Base-by-base conservation (phyloP, 768 basidiomycete genomes). In the Rhodotorula paludigena region DNA sequence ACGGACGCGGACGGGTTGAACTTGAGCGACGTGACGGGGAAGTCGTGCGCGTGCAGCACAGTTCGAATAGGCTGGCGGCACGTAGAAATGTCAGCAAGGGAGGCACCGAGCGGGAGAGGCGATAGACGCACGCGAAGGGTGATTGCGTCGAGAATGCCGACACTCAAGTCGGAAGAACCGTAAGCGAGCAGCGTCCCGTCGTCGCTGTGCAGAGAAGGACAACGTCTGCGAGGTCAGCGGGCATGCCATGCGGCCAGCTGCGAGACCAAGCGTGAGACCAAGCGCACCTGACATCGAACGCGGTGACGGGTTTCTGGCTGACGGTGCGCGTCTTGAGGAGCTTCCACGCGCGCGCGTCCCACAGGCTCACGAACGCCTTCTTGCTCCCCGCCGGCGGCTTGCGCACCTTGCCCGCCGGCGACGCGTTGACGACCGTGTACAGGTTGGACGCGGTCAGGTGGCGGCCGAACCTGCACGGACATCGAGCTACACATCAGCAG, bases 11-110 rank as follows among this genome's bases (percentile, higher is more conserved):
- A 82, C 3, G 92, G 87, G 76, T 88, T 94, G 82, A 99, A 99
- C 65, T 84, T 84, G 62, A 99, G 79, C 8, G 89, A 86, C 2
- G 96, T 98, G 10, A 90, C 85, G 8, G 96, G 89, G 78, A 98
- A 92, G 66, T 93, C 92, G 78, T 98, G 94, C 0, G 96, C 89
- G 78, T 89, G 90, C 64, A 97, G 81, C 68, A 99, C 96, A 28
- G 86, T 86, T 38, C 90, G 79, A 20, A 91, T 77, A 2, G 92
- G 93, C 93, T 98, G 74, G n/a, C n/a, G 73, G 56, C 7, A 9
- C 2, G 32, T 15, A 11, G 7, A 14, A 2, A 32, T 23, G 44
- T 21, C 18, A 47, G 68, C 25, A 44, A 33, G 5, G 30, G 35
- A 15, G 8, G n/a, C 16, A 12, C 10, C 14, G 9, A 47, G 25